These are phyloP conservation scores for Rubroboletus pulcherrimus DNA, from an alignment of 768 basidiomycete genomes.

Conservation along the genomic window DNA sequence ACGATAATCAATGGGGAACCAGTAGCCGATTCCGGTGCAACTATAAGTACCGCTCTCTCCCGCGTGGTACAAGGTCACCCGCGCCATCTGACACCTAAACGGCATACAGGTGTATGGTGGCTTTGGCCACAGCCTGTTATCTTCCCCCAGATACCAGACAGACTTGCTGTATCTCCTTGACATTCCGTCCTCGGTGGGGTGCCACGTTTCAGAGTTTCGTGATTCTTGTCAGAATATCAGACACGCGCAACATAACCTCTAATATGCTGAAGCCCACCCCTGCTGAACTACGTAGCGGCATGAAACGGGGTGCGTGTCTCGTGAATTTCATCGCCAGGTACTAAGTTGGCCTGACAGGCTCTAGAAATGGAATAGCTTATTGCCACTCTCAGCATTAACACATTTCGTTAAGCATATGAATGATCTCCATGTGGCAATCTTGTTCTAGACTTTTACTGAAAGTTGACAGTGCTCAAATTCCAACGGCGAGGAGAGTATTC, in stretches of 20 bases:
- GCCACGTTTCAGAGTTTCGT: background rate
- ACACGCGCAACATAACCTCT: background rate
- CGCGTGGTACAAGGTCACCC: background rate
- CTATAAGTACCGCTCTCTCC: background rate
- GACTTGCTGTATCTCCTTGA: background rate
- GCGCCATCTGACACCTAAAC: background rate
- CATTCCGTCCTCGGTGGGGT: background rate
- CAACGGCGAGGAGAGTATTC: background rate
- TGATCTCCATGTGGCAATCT: background rate
- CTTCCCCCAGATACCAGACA: no score
- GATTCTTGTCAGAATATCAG: background rate
- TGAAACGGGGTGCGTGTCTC: background rate
- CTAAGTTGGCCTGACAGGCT: background rate
- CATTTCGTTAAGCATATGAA: background rate
- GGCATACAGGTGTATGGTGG: background rate
- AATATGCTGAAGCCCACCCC: background rate
- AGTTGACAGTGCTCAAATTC: background rate
- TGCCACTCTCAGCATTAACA: background rate
- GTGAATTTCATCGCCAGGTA: background rate
- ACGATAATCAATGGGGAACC: background rate
- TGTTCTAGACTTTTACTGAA: background rate
- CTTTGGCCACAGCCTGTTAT: background rate
- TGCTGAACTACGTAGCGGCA: background rate
- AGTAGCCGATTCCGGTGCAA: background rate
- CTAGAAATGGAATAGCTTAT: background rate